Evolutionary conservation across 2,329 filamentous ascomycete species (phyloP), one percentile per base, ranked within the genome.

Genomic region (Alternaria gansuensis): DNA sequence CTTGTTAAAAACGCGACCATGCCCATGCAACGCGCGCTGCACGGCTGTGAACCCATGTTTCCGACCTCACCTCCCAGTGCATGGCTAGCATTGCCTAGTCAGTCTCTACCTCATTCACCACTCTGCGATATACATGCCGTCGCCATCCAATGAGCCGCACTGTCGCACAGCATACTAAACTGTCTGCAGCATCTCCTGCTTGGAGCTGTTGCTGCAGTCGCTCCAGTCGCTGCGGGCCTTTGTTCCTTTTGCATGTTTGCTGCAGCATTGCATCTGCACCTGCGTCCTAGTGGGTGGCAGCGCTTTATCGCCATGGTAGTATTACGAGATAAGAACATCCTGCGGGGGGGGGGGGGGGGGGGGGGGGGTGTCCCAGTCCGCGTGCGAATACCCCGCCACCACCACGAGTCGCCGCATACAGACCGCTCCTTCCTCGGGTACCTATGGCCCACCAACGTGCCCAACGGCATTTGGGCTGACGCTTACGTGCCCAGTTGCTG

Each of bases 51-150:
- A 72, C 69, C 62, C 61, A 62, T 61, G 64, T 67, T 71, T 72
- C 68, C 68, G 63, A 60, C 63, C 69, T 72, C 68, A 70, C 69
- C 64, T 67, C 57, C 54, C 51, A 59, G 50, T 70, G 70, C 72
- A 64, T 64, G 44, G 33, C 60, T 70, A 72, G 66, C 17, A 17
- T 17, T 61, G 52, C 63, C 13, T 23, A 21, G 37, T 31, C 51
- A 58, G 59, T 46, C 40, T 54, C 51, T 24, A 50, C n/a, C 53
- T 65, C 62, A 60, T 62, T 36, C 41, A 45, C 23, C 41, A 28
- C 14, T 14, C 10, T 41, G 33, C 44, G 11, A 34, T 50, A 44
- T 29, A 45, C 28, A 39, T 62, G 53, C 57, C 33, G 23, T 21
- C 39, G 45, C 17, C 44, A 23, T 45, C 70, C 70, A 72, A 70